Evolutionary conservation across 345 rosid species (phyloP), one percentile per base, ranked within the genome.

Genomic region (Clausena lansium): DNA sequence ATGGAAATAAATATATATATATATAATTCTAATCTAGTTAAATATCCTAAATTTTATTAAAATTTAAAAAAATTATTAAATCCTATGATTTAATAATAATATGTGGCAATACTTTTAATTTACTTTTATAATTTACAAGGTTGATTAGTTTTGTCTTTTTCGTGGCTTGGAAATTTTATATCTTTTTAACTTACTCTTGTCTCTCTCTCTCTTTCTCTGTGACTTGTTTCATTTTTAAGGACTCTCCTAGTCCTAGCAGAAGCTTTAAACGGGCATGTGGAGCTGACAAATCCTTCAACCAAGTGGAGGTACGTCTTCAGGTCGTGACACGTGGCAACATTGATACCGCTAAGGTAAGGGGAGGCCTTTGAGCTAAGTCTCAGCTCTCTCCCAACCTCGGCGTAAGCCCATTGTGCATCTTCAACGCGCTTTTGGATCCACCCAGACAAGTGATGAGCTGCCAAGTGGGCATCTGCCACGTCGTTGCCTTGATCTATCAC

Each of bases 261-360:
- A 13, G 89, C 89, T 83, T 88, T 80, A 38, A 91, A 90, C 8
- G 94, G 93, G 74, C 97, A 89, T 32, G 89, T 82, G 69, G 98
- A 88, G 83, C 93, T 91, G 41, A 88, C 95, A 24, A 91, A 91
- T 9, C 91, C 92, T 32, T 81, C 79, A 2, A 95, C 91, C 80
- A 92, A 82, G 78, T 89, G 94, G 0, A 95, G 81, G 54, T 91
- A 95, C 25, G 98, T 93, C 76, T 88, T 90, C 19, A 95, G 84
- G 54, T 95, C 98, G 70, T 95, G 99, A 85, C 97, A 93, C 76
- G 93, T 84, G 84, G 94, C 97, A 0, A 90, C 86, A 62, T 92
- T 86, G 62, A 77, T 81, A 25, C 84, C 78, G 11, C 64, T 84
- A 15, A 95, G 73, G 76, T 89, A 81, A 5, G 94, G 96, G 19